Evolutionary conservation across 352 stramenopile genomes (phyloP), one percentile per base, ranked within the genome.

Genomic region (Globisporangium cylindrosporum): DNA sequence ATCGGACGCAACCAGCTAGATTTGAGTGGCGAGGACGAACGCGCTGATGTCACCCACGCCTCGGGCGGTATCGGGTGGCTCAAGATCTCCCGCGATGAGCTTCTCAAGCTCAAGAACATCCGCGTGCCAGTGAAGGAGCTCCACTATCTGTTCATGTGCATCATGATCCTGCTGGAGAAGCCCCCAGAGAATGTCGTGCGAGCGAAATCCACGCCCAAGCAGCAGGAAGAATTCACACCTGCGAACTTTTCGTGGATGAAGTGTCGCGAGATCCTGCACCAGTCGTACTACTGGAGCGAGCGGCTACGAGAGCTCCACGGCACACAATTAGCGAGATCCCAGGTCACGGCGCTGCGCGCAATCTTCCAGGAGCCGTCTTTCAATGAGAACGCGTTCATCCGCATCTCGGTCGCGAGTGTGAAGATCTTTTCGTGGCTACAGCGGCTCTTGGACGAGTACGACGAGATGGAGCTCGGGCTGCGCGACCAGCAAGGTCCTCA

Each of bases 141-240:
- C 15, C 86, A 94, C 58, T 90, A 84, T 55, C 73, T 94, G 4
- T 84, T 92, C 71, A 90, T 94, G 79, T 92, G 84, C 60, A 72
- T 94, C 48, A 75, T 88, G n/a, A 69, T 91, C 3, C 65, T 94
- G 24, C 62, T 92, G 7, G 77, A 92, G 20, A 80, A 75, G n/a
- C 75, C 83, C 2, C 67, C 75, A 3, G 29, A 60, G 55, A 22
- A 77, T 77, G 51, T n/a, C 4, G 59, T 74, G 3, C 58, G 56
- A 15, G 71, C 59, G 4, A 77, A 80, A 43, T 74, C 76, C 27
- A 86, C 72, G 0, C 60, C 71, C 1, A 83, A 84, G 60, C 70
- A 78, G 22, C 73, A 83, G 18, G 80, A 89, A 27, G 69, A 86
- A 27, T 88, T 86, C 66, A 86, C 73, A 8, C 73, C 81, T 10